A percentile compares a stretch with the other conserved stretches of the same genome.
phyloP scores from a whole-genome alignment of 2,329 filamentous ascomycete genomes.

The Epicoccum sorghinum region DNA sequence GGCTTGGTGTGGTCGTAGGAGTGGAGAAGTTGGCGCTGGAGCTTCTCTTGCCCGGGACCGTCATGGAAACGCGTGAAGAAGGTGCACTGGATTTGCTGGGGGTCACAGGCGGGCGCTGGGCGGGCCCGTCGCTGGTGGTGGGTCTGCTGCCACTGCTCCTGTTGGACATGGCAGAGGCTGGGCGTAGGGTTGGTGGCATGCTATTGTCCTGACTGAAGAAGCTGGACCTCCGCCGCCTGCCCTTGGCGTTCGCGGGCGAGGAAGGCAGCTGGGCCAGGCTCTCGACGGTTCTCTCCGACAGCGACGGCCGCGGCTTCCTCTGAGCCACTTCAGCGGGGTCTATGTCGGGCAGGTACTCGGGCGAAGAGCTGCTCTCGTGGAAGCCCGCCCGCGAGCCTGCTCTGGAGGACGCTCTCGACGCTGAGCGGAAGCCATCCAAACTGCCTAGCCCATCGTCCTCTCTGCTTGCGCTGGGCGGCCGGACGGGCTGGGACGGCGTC shows the following conservation, averaged over 20 bases:
- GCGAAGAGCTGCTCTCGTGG: slow-evolving; percentile 30
- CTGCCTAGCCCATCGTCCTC: slow-evolving; percentile 51
- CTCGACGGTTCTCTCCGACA: slow-evolving; percentile 85
- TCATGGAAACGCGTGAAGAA: slow-evolving; percentile 39
- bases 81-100: slow-evolving; percentile 30
- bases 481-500: slow-evolving; percentile 22
- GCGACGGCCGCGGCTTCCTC: slow-evolving; percentile 60
- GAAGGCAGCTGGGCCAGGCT: slow-evolving; percentile 79
- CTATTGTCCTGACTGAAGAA: slow-evolving; percentile 73
- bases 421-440: slow-evolving; percentile 51
- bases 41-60: slow-evolving; percentile 45
- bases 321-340: slow-evolving; percentile 21
- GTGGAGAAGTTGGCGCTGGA: slow-evolving; percentile 38
- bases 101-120: slow-evolving; percentile 37
- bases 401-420: slow-evolving; percentile 50
- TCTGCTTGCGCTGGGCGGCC: slow-evolving; percentile 14
- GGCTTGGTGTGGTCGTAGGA: slow-evolving; percentile 39
- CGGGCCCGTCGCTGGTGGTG: slow-evolving; percentile 52
- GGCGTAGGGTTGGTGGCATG: slow-evolving; percentile 66
- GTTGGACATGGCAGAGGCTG: slow-evolving; percentile 64
- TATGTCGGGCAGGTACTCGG: slow-evolving; percentile 30
- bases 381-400: slow-evolving; percentile 42
- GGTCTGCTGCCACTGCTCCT: slow-evolving; percentile 60
- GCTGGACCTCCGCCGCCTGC: slow-evolving; percentile 67
- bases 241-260: slow-evolving; percentile 66